These are phyloP conservation scores for Phaeotremella fagi DNA, from an alignment of 768 basidiomycete species.

Conservation along the genomic window DNA sequence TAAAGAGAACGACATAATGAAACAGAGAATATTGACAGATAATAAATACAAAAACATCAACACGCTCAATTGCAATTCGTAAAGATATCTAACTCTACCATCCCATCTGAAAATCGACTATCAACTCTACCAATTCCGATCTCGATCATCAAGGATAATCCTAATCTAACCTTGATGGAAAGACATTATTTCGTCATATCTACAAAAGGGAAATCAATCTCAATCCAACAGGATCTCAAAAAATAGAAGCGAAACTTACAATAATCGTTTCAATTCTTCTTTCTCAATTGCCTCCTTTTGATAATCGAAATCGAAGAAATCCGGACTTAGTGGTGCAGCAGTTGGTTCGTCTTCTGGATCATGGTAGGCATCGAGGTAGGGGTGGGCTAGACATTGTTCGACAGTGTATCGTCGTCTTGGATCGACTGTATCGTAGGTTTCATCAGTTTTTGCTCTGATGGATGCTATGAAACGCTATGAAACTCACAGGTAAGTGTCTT, in stretches of 20 bases:
- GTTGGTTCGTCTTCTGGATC: slow-evolving; percentile 96
- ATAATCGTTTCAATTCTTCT: slow-evolving; percentile 73
- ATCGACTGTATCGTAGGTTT: no score
- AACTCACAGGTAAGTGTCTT: slow-evolving; percentile 69
- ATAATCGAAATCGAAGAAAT: slow-evolving; percentile 96
- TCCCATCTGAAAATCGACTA: no score
- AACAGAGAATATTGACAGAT: no score
- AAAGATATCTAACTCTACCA: no score
- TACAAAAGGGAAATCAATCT: no score
- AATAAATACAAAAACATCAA: no score
- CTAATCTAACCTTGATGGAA: slow-evolving; percentile 53
- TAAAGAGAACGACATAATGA: no score
- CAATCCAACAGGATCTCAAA: background rate
- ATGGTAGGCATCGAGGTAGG: slow-evolving; percentile 91
- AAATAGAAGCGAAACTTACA: slow-evolving; percentile 27
- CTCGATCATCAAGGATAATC: no score
- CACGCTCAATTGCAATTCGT: no score
- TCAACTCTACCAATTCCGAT: no score
- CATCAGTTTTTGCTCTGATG: background rate
- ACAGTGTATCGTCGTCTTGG: slow-evolving; percentile 95
- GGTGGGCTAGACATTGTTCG: slow-evolving; percentile 89
- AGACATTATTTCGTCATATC: slow-evolving; percentile 86
- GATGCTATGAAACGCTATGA: background rate
- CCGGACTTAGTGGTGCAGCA: slow-evolving; percentile 88
- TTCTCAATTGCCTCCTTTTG: slow-evolving; percentile 94